Conservation (phyloP, 2,329 filamentous ascomycete species). For the Diaporthe batatas region DNA sequence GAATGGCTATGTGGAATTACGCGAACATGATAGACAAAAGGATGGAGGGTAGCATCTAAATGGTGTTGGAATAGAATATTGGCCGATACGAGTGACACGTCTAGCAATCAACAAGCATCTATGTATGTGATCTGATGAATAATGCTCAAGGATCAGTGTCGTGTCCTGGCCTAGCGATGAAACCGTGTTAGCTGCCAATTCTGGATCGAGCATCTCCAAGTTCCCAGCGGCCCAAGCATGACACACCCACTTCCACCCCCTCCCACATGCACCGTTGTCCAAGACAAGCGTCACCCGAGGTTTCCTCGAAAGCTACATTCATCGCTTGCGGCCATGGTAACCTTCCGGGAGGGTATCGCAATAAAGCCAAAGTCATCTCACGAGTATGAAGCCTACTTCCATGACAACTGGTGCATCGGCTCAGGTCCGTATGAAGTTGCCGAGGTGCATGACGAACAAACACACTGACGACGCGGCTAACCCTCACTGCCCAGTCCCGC, state of each 20-base stretch:
- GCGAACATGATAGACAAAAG: conserved; percentile 24
- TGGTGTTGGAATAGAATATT: background rate
- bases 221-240: background rate
- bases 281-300: background rate
- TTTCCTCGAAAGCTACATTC: background rate
- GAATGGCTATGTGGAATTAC: conserved; percentile 5
- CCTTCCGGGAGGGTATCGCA: conserved; percentile 8
- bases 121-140: background rate
- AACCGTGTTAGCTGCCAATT: conserved; percentile 14
- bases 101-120: background rate
- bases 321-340: conserved; percentile 8
- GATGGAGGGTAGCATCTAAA: background rate
- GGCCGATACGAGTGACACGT: background rate
- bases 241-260: background rate
- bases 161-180: conserved; percentile 1
- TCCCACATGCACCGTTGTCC: background rate
- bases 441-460: background rate
- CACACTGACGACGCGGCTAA: conserved; percentile 1
- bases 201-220: conserved; percentile 9
- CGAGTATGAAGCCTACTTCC: conserved; percentile 1
- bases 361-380: conserved; percentile 22
- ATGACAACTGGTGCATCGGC: conserved; percentile 18
- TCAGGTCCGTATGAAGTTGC: conserved; percentile 27
- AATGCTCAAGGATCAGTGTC: background rate
- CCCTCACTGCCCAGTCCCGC: conserved; percentile 52